Evolutionary conservation across 768 basidiomycete genomes (phyloP).

Genomic region (Hericium erinaceus): DNA sequence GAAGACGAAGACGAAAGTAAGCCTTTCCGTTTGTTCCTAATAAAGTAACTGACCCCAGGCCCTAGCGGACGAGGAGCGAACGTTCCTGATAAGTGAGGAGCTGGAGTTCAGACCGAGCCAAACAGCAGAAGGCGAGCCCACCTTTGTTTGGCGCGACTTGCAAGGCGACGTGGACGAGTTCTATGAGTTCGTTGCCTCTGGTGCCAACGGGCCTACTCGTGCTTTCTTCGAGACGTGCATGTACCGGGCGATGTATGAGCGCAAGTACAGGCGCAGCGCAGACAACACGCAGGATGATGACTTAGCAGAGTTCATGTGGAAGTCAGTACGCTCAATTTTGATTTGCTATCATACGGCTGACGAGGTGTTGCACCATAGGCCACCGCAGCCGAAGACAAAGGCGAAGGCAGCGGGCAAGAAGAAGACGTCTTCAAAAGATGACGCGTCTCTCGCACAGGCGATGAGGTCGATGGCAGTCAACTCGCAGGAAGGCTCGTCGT

Average conservation of each 20-base stretch:
- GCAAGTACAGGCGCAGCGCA: conserved; percentile 72
- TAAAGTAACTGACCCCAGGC: neutral
- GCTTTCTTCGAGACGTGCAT: conserved; percentile 91
- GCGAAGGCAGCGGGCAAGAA: conserved; percentile 14
- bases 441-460: neutral
- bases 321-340: conserved; percentile 37
- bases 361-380: neutral
- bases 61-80: conserved; percentile 87
- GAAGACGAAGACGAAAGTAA: conserved; percentile 90
- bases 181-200: conserved; percentile 81
- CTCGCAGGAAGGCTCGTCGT: neutral
- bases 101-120: conserved; percentile 76
- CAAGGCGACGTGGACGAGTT: conserved; percentile 88
- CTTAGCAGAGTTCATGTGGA: conserved; percentile 74
- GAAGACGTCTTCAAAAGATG: conserved; percentile 11
- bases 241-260: conserved; percentile 94
- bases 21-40: conserved; percentile 15
- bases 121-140: conserved; percentile 62
- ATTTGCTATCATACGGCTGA: neutral
- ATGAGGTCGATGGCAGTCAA: neutral
- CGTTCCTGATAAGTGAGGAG: conserved; percentile 85
- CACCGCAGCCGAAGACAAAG: conserved; percentile 6
- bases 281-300: conserved; percentile 58
- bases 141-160: conserved; percentile 87
- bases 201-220: conserved; percentile 68